These are phyloP conservation scores for Scedosporium minutisporum DNA, from an alignment of 2,329 filamentous ascomycete species.

Conservation along the genomic window DNA sequence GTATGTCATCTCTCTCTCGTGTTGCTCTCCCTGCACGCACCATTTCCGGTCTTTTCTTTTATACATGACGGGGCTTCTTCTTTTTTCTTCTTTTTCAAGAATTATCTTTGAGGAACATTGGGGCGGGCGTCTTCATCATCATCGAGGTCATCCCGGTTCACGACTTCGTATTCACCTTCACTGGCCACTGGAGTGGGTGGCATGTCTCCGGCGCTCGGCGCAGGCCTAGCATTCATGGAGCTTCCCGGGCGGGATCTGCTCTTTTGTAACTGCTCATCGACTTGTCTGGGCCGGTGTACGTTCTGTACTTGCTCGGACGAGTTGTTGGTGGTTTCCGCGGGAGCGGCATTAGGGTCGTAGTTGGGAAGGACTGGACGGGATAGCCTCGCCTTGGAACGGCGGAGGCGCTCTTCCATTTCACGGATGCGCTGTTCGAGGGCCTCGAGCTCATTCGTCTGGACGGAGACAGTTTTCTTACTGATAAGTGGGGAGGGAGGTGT, in stretches of 20 bases:
- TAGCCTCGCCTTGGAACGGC: slow-evolving; percentile 16
- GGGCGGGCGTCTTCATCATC: slow-evolving; percentile 7
- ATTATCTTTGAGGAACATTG: slow-evolving; percentile 6
- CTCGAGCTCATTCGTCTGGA: slow-evolving; percentile 71
- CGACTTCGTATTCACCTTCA: slow-evolving; percentile 41
- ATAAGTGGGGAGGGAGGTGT: neutral
- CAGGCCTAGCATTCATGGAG: slow-evolving; percentile 38
- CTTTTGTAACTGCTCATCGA: slow-evolving; percentile 14
- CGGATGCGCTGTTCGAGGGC: slow-evolving; percentile 74
- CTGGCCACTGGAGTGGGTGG: slow-evolving; percentile 51
- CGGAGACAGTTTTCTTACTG: slow-evolving; percentile 72
- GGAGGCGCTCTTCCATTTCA: slow-evolving; percentile 74
- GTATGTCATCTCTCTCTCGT: neutral
- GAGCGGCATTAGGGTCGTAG: neutral
- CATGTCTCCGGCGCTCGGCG: slow-evolving; percentile 46
- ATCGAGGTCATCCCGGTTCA: slow-evolving; percentile 14
- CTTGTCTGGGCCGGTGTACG: slow-evolving; percentile 11
- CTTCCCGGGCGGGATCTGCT: slow-evolving; percentile 40
- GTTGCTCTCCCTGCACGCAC: neutral
- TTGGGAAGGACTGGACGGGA: slow-evolving; percentile 1
- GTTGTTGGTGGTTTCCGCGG: slow-evolving; percentile 3
- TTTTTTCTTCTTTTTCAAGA: neutral
- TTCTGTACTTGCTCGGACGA: slow-evolving; percentile 11
- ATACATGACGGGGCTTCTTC: neutral
- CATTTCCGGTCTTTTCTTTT: neutral